Percentiles rank a stretch among this genome's conserved stretches.
Evolutionary conservation across 192 early-diverging fungal genomes (phyloP).

Genomic region (Anaeromyces robustus): DNA sequence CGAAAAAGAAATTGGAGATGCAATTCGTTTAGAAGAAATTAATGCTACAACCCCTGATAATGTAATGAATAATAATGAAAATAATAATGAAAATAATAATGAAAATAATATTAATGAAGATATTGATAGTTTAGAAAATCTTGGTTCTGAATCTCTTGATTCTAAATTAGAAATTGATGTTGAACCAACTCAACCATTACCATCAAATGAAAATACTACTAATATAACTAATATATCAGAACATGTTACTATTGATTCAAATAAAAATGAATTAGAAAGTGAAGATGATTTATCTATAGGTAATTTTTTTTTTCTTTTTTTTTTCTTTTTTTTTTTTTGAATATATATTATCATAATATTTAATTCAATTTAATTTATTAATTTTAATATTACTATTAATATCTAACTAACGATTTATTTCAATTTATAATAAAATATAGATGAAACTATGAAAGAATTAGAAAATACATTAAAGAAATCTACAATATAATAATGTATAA

Average conservation of each 20-base stretch:
- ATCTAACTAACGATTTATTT: too few species aligned
- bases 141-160: background rate
- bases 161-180: background rate
- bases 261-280: background rate
- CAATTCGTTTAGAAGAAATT: background rate
- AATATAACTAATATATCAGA: background rate
- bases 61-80: background rate
- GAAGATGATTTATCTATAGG: background rate
- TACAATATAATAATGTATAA: too few species aligned
- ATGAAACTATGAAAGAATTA: too few species aligned
- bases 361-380: too few species aligned
- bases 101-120: background rate
- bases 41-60: background rate
- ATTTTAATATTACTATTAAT: too few species aligned
- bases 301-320: background rate
- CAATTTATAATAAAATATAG: too few species aligned
- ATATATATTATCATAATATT: too few species aligned
- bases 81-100: background rate
- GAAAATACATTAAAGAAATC: too few species aligned
- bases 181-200: background rate
- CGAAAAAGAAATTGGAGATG: background rate
- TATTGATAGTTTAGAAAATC: background rate
- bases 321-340: too few species aligned
- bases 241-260: background rate
- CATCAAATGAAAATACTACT: background rate